Percentiles rank a stretch among this genome's conserved stretches.
Evolutionary conservation across 345 rosid genomes (phyloP).

Genomic region (Ricinus communis): DNA sequence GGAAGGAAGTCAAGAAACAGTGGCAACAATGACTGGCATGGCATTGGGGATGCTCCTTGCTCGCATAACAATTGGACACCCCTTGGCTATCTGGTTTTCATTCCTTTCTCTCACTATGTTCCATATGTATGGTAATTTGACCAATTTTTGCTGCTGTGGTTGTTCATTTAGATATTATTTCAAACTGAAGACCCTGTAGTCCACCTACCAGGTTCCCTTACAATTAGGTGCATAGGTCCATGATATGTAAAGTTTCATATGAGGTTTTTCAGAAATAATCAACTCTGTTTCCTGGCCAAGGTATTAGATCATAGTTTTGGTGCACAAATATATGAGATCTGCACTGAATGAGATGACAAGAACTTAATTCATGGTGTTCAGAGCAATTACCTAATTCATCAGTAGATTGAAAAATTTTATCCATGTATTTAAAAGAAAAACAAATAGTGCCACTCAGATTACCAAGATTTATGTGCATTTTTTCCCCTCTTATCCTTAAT

Average conservation of each 20-base stretch:
- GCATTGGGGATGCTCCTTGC: slow-evolving; percentile 89
- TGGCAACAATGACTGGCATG: slow-evolving; percentile 96
- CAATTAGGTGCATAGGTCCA: background rate
- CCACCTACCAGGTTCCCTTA: background rate
- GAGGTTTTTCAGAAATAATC: background rate
- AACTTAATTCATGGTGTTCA: background rate
- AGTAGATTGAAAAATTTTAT: too few relatives aligned
- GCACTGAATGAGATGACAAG: background rate
- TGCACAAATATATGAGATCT: background rate
- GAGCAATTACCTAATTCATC: too few relatives aligned
- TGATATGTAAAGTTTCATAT: background rate
- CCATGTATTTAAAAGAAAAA: too few relatives aligned
- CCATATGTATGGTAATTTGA: slow-evolving; percentile 96
- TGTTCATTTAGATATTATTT: background rate
- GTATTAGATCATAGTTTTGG: background rate
- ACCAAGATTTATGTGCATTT: background rate
- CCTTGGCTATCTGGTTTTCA: slow-evolving; percentile 73
- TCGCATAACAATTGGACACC: slow-evolving; percentile 66
- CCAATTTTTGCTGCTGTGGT: slow-evolving; percentile 21
- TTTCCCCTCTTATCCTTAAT: background rate
- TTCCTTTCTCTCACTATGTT: slow-evolving; percentile 79
- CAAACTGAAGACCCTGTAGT: background rate
- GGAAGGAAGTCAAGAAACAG: slow-evolving; percentile 98
- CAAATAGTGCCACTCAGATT: background rate
- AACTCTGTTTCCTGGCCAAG: background rate